These are phyloP conservation scores for Leucosporidium scottii DNA, from an alignment of 768 basidiomycete genomes.

Conservation along the genomic window DNA sequence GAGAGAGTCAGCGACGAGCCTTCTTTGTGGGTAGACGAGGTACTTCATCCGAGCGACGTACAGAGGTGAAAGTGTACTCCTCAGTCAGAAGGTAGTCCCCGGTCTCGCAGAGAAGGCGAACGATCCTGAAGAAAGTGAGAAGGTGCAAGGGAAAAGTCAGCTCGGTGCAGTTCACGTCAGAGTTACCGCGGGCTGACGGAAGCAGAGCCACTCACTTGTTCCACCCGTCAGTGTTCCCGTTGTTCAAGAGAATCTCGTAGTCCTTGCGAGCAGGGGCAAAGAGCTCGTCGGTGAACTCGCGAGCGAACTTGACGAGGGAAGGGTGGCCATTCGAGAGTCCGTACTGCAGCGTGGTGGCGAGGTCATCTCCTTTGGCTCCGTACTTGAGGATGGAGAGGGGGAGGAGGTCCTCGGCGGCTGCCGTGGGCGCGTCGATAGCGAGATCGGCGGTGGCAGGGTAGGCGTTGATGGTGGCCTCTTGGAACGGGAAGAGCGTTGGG, in stretches of 20 bases:
- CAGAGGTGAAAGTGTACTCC: no score
- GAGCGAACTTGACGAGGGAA: conserved; percentile 52
- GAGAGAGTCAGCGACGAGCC: no score
- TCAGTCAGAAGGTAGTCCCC: no score
- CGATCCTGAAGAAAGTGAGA: no score
- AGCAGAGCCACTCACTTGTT: conserved; percentile 41
- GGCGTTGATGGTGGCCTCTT: background rate
- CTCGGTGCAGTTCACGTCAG: no score
- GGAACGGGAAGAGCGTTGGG: conserved; percentile 63
- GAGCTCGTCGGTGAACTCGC: conserved; percentile 52
- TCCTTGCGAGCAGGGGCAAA: conserved; percentile 54
- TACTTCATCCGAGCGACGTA: no score
- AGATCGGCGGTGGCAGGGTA: conserved; percentile 10
- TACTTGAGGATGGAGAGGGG: conserved; percentile 60
- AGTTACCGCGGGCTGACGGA: no score
- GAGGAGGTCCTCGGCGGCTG: background rate
- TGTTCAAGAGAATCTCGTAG: conserved; percentile 51
- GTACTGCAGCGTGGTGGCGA: conserved; percentile 41
- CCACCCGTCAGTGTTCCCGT: conserved; percentile 48
- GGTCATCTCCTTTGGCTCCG: conserved; percentile 40
- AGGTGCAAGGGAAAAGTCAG: no score
- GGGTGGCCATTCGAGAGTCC: conserved; percentile 51
- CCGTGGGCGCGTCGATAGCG: background rate
- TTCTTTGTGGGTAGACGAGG: no score
- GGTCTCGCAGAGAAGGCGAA: no score